phyloP scores from a whole-genome alignment of 225 moss, liverwort and hornwort genomes.

The Sphagnum contortum region DNA sequence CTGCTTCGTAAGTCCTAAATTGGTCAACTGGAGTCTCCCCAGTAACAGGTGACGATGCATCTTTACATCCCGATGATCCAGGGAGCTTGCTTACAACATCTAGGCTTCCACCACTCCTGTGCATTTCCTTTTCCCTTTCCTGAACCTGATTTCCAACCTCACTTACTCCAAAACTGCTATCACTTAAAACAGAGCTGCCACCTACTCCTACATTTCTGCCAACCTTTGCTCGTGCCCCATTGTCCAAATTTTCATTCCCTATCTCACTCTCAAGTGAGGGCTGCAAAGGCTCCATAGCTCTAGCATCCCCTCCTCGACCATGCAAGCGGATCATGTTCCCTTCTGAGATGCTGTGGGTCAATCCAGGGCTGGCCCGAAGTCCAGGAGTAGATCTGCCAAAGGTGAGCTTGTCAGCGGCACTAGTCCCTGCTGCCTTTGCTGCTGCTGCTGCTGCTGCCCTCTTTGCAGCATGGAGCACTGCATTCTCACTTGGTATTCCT shows the following conservation, averaged over 20 bases:
- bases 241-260: slow-evolving; percentile 5
- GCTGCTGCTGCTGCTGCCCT: slow-evolving; percentile 60
- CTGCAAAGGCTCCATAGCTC: slow-evolving; percentile 55
- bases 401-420: slow-evolving; percentile 5
- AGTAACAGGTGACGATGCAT: not conserved
- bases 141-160: not conserved
- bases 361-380: slow-evolving; percentile 24
- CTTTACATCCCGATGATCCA: not conserved
- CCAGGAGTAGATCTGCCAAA: slow-evolving; percentile 22
- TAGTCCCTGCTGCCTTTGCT: slow-evolving; percentile 35
- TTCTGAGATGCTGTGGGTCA: not conserved
- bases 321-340: slow-evolving; percentile 5
- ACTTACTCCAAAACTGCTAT: not conserved
- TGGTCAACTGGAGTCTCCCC: not conserved
- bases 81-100: not conserved
- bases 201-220: not conserved
- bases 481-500: slow-evolving; percentile 30
- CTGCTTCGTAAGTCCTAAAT: not conserved
- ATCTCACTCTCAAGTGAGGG: slow-evolving; percentile 22
- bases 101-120: not conserved
- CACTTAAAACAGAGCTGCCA: too few species aligned
- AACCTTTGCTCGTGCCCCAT: slow-evolving; percentile 4
- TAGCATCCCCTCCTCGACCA: slow-evolving; percentile 24
- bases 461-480: slow-evolving; percentile 50
- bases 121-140: not conserved